Conservation (phyloP, 2,329 filamentous ascomycete species). For the Cryphonectria parasitica region DNA sequence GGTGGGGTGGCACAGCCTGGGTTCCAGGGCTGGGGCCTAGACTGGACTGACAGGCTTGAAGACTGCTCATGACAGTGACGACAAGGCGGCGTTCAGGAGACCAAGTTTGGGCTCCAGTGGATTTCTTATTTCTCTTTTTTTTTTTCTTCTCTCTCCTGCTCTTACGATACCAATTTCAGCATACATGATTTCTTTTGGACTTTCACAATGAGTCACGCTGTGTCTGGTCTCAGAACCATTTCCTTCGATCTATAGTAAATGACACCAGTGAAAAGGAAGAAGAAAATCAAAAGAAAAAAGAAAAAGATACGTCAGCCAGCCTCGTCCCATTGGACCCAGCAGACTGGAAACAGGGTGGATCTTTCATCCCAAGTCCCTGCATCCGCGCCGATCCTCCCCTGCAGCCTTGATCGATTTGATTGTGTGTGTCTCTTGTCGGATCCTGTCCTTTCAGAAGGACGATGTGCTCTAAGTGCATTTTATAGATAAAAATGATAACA, state of each 20-base stretch:
- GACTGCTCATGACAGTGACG: constrained; percentile 15
- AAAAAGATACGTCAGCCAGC: background rate
- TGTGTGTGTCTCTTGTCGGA: background rate
- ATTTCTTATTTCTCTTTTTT: background rate
- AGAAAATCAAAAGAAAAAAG: background rate
- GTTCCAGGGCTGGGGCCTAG: background rate
- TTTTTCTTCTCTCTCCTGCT: constrained; percentile 8
- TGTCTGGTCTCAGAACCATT: constrained; percentile 2
- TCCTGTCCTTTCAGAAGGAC: background rate
- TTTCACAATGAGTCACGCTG: background rate
- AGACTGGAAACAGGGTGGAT: constrained; percentile 11
- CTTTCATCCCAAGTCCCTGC: constrained; percentile 3
- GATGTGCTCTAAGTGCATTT: background rate
- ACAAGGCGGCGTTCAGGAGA: constrained; percentile 12
- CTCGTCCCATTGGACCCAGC: constrained; percentile 8
- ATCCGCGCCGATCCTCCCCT: constrained; percentile 11
- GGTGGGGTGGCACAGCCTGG: constrained; percentile 2
- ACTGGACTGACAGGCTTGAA: background rate
- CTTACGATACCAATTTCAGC: constrained; percentile 30
- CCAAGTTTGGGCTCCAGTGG: constrained; percentile 8
- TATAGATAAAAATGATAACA: background rate
- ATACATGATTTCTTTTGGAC: constrained; percentile 18
- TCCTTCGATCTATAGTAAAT: background rate
- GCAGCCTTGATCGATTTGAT: constrained; percentile 1
- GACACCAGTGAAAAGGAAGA: background rate